These are phyloP conservation scores for Mytilinidion resinicola DNA, from an alignment of 495 filamentous ascomycete species.

Conservation along the genomic window DNA sequence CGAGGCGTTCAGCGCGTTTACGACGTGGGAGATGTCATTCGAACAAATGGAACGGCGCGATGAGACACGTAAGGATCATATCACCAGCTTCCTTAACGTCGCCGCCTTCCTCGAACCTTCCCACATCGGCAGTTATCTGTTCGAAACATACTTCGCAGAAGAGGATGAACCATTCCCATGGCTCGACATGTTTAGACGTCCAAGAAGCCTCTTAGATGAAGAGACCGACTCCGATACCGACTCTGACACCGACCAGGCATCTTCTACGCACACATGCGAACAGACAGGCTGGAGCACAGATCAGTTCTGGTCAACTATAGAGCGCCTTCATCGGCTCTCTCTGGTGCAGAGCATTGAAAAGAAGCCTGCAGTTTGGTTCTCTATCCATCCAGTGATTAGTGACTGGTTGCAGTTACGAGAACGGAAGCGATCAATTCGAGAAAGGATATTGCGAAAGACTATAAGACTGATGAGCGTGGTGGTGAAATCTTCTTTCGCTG, in stretches of 20 bases:
- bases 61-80: constrained; percentile 3
- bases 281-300: not conserved
- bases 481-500: not conserved
- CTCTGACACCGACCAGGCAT: not conserved
- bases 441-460: not conserved
- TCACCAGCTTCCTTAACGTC: constrained; percentile 25
- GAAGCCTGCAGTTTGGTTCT: constrained; percentile 2
- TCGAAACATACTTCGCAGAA: constrained; percentile 2
- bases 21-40: constrained; percentile 37
- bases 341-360: constrained; percentile 2
- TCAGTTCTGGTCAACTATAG: not conserved
- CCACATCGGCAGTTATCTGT: constrained; percentile 11
- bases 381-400: constrained; percentile 2
- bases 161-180: constrained; percentile 1
- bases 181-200: constrained; percentile 1
- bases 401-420: constrained; percentile 3
- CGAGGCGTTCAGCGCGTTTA: constrained; percentile 28
- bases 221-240: constrained; percentile 1
- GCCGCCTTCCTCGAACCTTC: constrained; percentile 22
- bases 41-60: constrained; percentile 16
- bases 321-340: not conserved
- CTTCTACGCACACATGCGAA: not conserved
- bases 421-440: constrained; percentile 1
- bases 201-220: not conserved
- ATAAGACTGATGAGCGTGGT: constrained; percentile 1